These are phyloP conservation scores for Mucuna pruriens DNA, from an alignment of 306 rosid species.

Conservation along the genomic window DNA sequence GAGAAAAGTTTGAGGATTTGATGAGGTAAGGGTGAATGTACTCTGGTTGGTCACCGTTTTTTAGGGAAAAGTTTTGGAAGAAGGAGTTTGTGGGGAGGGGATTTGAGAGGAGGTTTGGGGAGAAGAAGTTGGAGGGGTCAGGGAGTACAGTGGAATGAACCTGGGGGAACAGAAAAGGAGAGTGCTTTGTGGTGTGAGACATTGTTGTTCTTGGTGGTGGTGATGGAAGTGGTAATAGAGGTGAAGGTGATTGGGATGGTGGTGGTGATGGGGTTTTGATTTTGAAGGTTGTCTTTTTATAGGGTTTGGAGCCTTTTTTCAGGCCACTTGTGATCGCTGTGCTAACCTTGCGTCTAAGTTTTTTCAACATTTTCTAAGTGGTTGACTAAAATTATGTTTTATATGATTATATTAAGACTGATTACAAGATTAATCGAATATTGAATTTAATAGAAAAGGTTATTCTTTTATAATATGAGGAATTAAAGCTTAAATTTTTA, in stretches of 20 bases:
- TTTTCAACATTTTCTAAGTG: constrained; percentile 30
- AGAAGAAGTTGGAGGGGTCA: constrained; percentile 74
- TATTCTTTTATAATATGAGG: no score
- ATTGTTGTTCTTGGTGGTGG: not conserved
- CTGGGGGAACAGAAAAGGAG: constrained; percentile 68
- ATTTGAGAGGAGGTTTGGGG: constrained; percentile 57
- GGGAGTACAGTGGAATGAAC: constrained; percentile 70
- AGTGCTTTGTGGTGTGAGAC: constrained; percentile 13
- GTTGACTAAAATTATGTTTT: constrained; percentile 25
- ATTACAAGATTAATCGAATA: not conserved
- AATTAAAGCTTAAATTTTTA: no score
- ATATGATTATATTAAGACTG: not conserved
- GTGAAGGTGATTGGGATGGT: not conserved
- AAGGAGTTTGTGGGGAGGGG: constrained; percentile 90
- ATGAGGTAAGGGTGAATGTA: constrained; percentile 84
- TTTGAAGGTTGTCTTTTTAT: constrained; percentile 28
- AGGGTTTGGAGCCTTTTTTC: constrained; percentile 26
- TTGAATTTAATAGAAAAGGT: no score
- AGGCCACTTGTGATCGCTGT: not conserved
- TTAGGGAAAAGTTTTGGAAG: constrained; percentile 77
- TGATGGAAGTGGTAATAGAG: not conserved
- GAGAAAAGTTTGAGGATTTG: constrained; percentile 63
- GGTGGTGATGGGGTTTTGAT: not conserved
- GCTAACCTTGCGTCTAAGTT: constrained; percentile 37
- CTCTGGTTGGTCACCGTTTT: constrained; percentile 78